Conservation (phyloP, 768 basidiomycete species). For the Boletellus ananiceps region DNA sequence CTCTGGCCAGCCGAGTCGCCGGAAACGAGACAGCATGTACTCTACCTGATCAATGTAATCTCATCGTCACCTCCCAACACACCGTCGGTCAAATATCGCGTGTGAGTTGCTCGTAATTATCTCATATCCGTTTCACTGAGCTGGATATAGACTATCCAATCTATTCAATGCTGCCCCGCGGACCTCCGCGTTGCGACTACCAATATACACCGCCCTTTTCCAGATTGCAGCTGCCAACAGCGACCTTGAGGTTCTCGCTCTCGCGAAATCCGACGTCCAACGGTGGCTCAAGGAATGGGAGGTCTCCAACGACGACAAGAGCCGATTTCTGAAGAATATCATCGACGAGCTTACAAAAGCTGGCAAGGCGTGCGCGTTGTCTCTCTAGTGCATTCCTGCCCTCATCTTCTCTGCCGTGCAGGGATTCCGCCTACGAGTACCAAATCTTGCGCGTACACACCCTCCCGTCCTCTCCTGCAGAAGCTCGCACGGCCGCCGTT, state of each 20-base stretch:
- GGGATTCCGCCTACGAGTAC: constrained; percentile 61
- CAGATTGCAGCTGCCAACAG: constrained; percentile 54
- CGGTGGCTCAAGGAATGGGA: constrained; percentile 79
- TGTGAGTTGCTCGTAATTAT: constrained; percentile 39
- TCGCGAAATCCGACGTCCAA: constrained; percentile 60
- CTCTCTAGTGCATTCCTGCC: neutral
- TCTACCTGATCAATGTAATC: constrained; percentile 50
- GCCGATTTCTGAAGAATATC: constrained; percentile 59
- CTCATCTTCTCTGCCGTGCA: constrained; percentile 24
- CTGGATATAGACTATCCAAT: constrained; percentile 59
- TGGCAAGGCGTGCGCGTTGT: constrained; percentile 53
- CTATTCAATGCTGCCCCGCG: constrained; percentile 75
- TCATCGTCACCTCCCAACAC: constrained; percentile 50
- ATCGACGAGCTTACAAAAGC: constrained; percentile 55
- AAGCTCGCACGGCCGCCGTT: constrained; percentile 50
- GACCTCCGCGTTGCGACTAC: constrained; percentile 56
- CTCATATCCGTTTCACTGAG: constrained; percentile 2
- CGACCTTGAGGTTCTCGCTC: constrained; percentile 57
- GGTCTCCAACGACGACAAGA: constrained; percentile 56
- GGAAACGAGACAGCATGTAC: constrained; percentile 50
- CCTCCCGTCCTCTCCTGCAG: constrained; percentile 50
- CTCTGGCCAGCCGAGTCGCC: constrained; percentile 52
- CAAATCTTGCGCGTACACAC: constrained; percentile 57
- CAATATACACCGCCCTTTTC: constrained; percentile 61
- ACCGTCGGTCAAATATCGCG: constrained; percentile 65